Evolutionary conservation across 306 rosid genomes (phyloP), one percentile per base, ranked within the genome.

Genomic region (Cucurbita pepo): DNA sequence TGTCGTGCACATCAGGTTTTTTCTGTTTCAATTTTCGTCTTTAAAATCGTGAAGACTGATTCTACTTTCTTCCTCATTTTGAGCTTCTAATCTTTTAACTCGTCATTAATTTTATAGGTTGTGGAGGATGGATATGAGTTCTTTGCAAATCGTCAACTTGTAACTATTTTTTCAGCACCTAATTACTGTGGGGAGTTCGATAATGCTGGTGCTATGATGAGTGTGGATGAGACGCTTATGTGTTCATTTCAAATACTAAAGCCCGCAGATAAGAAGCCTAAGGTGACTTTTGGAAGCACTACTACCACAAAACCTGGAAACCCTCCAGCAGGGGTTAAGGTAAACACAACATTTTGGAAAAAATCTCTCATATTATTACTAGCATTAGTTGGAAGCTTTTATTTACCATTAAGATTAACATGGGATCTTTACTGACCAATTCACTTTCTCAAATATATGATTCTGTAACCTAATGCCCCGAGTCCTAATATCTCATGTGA

Each of bases 131-230:
- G 98, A 37, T 93, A 88, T 3, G 91, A 90, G 83, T 93, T 93
- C 79, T 93, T 88, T 81, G 96, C 97, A 43, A 58, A 90, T 22
- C 86, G 94, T 69, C 94, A 88, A 79, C 96, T 93, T 30, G 98
- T 93, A 74, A 93, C 98, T 7, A 84, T 90, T 84, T 90, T 93
- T 84, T 93, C 98, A 16, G 98, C 97, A 12, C 96, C 98, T 56
- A 93, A 93, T 84, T 93, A 93, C 77, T 93, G 96, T 82, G 98
- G 98, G 74, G 96, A 93, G 67, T 90, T 90, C 69, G 94, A 90
- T 81, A 93, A 93, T 80, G 97, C 98, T 21, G 98, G 98, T 45
- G 98, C 98, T 50, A 93, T 93, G 98, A 93, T 92, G 98, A 92
- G 98, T 48, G 98, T 90, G 78, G 98, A 92, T 53, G 96, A 90